Percentiles rank a stretch among this genome's conserved stretches.
These are phyloP conservation scores for Cercospora beticola DNA, from an alignment of 2,329 filamentous ascomycete genomes.

Conservation along the genomic window DNA sequence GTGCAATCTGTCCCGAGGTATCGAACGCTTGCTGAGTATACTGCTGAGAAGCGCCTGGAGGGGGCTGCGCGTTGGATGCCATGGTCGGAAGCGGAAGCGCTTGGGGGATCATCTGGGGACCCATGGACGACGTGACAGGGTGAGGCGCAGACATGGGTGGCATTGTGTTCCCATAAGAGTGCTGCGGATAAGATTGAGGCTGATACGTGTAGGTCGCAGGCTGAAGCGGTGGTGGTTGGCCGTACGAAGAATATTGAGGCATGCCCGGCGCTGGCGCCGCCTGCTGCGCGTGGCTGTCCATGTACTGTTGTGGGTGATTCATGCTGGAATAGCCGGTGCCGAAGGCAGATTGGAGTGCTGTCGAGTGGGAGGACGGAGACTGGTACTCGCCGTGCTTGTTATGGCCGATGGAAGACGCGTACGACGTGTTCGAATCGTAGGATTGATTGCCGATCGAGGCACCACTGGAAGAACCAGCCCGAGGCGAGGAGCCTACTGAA, in stretches of 20 bases:
- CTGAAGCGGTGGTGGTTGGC: conserved; percentile 58
- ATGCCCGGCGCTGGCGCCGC: conserved; percentile 72
- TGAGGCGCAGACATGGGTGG: conserved; percentile 73
- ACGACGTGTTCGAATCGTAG: conserved; percentile 55
- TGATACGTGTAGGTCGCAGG: conserved; percentile 36
- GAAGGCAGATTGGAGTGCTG: conserved; percentile 36
- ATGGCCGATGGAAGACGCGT: conserved; percentile 54
- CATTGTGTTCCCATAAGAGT: conserved; percentile 73
- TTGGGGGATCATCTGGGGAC: conserved; percentile 63
- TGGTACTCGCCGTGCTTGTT: conserved; percentile 53
- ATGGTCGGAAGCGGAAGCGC: conserved; percentile 59
- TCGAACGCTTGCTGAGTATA: conserved; percentile 59
- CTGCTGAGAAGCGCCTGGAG: conserved; percentile 22
- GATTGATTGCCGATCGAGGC: conserved; percentile 48
- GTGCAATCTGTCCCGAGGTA: conserved; percentile 86
- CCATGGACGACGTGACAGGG: conserved; percentile 69
- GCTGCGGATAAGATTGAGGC: conserved; percentile 66
- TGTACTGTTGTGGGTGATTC: conserved; percentile 79
- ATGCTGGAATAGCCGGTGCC: conserved; percentile 56
- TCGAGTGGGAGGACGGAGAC: conserved; percentile 70
- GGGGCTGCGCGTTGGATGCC: conserved; percentile 28
- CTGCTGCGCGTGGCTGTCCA: conserved; percentile 68
- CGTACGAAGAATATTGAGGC: conserved; percentile 72
- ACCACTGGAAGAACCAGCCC: conserved; percentile 71
- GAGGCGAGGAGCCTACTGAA: conserved; percentile 71